phyloP scores from a whole-genome alignment of 306 rosid species.

The Fragaria iinumae region DNA sequence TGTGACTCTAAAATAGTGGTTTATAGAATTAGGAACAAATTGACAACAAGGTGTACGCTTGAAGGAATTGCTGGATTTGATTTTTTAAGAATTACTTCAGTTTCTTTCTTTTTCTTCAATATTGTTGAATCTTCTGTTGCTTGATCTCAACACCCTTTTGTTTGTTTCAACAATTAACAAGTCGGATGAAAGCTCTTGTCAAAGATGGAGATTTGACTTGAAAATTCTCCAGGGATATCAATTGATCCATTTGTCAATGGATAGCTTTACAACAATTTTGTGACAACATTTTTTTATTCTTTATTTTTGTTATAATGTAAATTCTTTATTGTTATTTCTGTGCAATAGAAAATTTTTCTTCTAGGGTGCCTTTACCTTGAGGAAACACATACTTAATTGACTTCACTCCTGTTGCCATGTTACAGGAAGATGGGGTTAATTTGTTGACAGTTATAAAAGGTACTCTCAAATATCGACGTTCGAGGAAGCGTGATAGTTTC shows the following conservation, averaged over 20 bases:
- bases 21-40: background rate
- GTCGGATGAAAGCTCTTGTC: background rate
- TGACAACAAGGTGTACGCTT: background rate
- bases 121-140: background rate
- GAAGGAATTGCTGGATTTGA: background rate
- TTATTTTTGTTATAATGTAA: background rate
- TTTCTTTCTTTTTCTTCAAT: too few relatives aligned
- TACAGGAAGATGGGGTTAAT: conserved; percentile 84
- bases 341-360: background rate
- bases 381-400: background rate
- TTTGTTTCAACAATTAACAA: background rate
- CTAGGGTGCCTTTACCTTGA: background rate
- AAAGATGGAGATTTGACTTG: background rate
- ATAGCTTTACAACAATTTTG: background rate
- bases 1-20: background rate
- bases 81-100: background rate
- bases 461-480: conserved; percentile 65
- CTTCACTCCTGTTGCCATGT: conserved; percentile 20
- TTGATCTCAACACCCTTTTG: background rate
- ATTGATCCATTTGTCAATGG: background rate
- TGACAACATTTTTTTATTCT: background rate
- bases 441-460: conserved; percentile 79
- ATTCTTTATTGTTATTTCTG: background rate
- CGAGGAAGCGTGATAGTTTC: conserved; percentile 55
- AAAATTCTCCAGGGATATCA: background rate